Evolutionary conservation across 805 yeast genomes (phyloP), one percentile per base, ranked within the genome.

Genomic region (Metschnikowia vanudenii): DNA sequence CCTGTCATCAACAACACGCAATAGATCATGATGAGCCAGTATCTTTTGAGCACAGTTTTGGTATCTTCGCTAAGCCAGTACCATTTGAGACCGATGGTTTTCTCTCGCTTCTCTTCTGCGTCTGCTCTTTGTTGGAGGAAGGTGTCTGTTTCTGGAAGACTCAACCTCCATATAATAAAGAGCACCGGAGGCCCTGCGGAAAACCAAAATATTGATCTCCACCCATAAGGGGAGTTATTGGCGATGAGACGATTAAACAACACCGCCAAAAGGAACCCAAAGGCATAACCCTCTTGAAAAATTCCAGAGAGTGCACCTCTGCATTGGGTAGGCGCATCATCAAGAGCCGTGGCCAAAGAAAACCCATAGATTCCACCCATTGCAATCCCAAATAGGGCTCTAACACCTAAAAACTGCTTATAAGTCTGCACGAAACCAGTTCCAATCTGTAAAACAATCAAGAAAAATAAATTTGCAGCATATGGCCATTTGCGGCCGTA

Each of bases 211-310:
- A 84, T 61, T 2, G 84, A 73, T 64, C 86, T 76, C 89, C 89
- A 84, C 0, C 72, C 68, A 51, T 81, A 78, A 1, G 67, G 55
- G 3, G 82, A 68, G 48, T 73, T 76, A 49, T 49, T 46, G n/a
- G 54, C 49, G 35, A 84, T 76, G 29, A 84, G 85, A 61, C 88
- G 71, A 50, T 78, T 78, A 67, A 82, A 84, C 19, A 82, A 70
- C 41, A 82, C 86, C 5, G 82, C 88, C 49, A 83, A 59, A 20
- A 84, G 65, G 55, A 82, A 83, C 19, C 90, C 90, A 39, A 84
- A 74, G 0, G 86, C 84, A 55, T 84, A 88, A 50, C 96, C 96
- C 62, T 87, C 85, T 65, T 88, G 96, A 60, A 88, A 79, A 35
- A 86, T 63, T 39, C 88, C 88, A 30, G 83, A 76, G 39, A 83